Base-by-base conservation (phyloP, 2,329 filamentous ascomycete genomes). In the Metarhizium guizhouense region DNA sequence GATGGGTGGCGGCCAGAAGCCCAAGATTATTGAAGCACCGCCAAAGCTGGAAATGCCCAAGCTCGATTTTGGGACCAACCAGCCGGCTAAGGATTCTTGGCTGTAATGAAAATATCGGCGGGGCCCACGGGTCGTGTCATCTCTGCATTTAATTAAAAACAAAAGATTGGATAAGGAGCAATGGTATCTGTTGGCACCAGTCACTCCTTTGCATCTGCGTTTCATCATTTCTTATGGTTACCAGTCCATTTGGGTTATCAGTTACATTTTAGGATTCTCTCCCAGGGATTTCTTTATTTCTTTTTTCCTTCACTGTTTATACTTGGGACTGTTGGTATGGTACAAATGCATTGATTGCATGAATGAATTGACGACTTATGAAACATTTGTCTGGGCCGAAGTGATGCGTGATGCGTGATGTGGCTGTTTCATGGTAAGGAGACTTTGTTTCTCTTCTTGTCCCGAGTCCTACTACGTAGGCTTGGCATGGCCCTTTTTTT, bases 31-130 rank as follows among this genome's bases (percentile, higher is more conserved):
- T 40, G 77, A 80, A 60, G 75, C 78, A 29, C 74, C 80, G 32
- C 85, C 85, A 13, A 82, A 78, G 69, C 71, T 88, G 59, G 83
- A 86, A 61, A 81, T 83, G 61, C 80, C 79, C 10, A 77, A 73
- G 63, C 72, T 84, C 57, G 78, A 82, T 62, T 75, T 83, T 60
- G 73, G 70, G 6, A 71, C 72, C 48, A 64, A 63, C 64, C 62
- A 63, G 51, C 61, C 62, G 45, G 65, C 65, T 53, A 63, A 64
- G 47, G 67, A 71, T 42, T 63, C 57, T 36, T 71, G 69, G 69
- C 57, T 70, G 50, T 65, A 58, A 62, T 34, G 16, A 34, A 34
- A 11, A 34, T 11, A 11, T 8, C 32, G 32, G 10, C 32, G 14
- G n/a, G 14, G 40, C 40, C 14, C 40, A 42, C 10, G 32, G 10